Evolutionary conservation across 345 rosid genomes (phyloP).

Genomic region (Ceriops zippeliana): DNA sequence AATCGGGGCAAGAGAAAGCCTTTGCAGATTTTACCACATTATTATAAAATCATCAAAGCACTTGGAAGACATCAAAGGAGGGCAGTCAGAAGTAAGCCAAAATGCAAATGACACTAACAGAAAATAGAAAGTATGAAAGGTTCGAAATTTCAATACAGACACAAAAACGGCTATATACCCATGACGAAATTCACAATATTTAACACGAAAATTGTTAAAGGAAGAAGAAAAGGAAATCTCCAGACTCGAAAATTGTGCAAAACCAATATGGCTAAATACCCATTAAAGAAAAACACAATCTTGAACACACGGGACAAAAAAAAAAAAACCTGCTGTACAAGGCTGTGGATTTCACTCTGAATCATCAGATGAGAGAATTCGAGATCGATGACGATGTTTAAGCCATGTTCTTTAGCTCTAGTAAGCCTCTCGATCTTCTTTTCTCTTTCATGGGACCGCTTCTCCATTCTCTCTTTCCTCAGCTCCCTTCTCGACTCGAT

Average conservation of each 20-base stretch:
- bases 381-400: conserved; percentile 69
- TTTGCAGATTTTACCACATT: too few relatives aligned
- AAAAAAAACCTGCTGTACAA: conserved; percentile 69
- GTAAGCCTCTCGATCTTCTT: conserved; percentile 55
- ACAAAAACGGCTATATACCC: too few relatives aligned
- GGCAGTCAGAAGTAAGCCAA: too few relatives aligned
- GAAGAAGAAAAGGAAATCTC: too few relatives aligned
- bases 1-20: too few relatives aligned
- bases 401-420: conserved; percentile 60
- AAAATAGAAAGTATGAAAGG: not conserved
- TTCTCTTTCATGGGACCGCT: conserved; percentile 62
- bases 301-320: not conserved
- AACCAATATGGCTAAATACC: too few relatives aligned
- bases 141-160: not conserved
- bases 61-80: too few relatives aligned
- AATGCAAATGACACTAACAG: not conserved
- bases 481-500: conserved; percentile 60
- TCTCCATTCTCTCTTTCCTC: conserved; percentile 74
- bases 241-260: too few relatives aligned
- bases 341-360: conserved; percentile 69
- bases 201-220: too few relatives aligned
- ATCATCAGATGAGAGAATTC: conserved; percentile 85
- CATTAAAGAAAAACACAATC: not conserved
- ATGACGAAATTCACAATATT: too few relatives aligned
- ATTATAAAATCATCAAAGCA: too few relatives aligned